A percentile compares a stretch with the other conserved stretches of the same genome.
Conservation (phyloP, 73 alveolate species). For the Paramecium caudatum region DNA sequence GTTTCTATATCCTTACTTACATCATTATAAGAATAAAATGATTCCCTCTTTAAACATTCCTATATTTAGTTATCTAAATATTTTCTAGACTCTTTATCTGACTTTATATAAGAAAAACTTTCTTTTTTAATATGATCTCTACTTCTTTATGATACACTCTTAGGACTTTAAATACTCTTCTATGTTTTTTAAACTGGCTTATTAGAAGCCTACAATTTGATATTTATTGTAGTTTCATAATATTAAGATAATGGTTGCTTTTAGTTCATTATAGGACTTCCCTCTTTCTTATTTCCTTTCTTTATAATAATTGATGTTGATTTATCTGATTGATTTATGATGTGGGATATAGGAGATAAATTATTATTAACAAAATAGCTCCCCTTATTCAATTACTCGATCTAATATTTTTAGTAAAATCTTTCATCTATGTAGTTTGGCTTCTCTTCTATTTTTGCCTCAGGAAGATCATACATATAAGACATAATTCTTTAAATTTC, state of each 20-base stretch:
- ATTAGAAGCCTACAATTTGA: background rate
- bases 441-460: background rate
- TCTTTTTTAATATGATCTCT: slow-evolving; percentile 12
- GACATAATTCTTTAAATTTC: slow-evolving; percentile 27
- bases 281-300: background rate
- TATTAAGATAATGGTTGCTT: slow-evolving; percentile 7
- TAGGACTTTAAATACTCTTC: background rate
- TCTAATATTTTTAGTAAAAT: background rate
- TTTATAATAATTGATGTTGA: background rate
- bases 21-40: slow-evolving; percentile 40
- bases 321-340: too few relatives aligned
- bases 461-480: background rate
- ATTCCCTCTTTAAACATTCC: slow-evolving; percentile 25
- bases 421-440: slow-evolving; percentile 36
- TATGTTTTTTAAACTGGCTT: background rate
- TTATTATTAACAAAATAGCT: background rate
- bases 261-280: slow-evolving; percentile 6
- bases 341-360: too few relatives aligned
- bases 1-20: slow-evolving; percentile 33
- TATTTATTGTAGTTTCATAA: slow-evolving; percentile 8
- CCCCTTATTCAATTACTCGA: slow-evolving; percentile 7
- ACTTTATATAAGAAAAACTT: slow-evolving; percentile 52
- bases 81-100: slow-evolving; percentile 22
- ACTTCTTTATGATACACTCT: background rate
- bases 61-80: slow-evolving; percentile 12